Evolutionary conservation across 495 filamentous ascomycete genomes (phyloP).

Genomic region (Talaromyces nanjingensis): DNA sequence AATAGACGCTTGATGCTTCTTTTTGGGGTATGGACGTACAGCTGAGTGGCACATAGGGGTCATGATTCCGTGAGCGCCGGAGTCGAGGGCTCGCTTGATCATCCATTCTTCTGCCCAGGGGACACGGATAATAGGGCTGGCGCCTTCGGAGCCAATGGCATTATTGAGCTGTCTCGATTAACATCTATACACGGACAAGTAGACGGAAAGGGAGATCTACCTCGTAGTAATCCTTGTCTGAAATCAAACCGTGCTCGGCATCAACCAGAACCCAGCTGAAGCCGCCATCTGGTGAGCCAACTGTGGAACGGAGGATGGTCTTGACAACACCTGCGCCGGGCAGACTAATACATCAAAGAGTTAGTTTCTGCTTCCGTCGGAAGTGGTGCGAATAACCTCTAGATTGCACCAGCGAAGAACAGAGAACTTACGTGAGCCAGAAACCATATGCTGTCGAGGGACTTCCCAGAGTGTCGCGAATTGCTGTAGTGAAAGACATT

Average conservation of each 20-base stretch:
- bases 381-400: not conserved
- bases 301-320: slow-evolving; percentile 27
- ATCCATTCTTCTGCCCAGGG: slow-evolving; percentile 62
- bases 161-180: slow-evolving; percentile 18
- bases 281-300: slow-evolving; percentile 16
- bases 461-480: not conserved
- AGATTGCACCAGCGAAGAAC: not conserved
- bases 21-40: slow-evolving; percentile 12
- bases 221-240: slow-evolving; percentile 31
- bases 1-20: not conserved
- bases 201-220: slow-evolving; percentile 7
- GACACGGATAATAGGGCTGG: slow-evolving; percentile 61
- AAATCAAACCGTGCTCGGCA: slow-evolving; percentile 69
- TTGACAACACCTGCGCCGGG: slow-evolving; percentile 29
- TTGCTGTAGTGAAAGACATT: slow-evolving; percentile 6
- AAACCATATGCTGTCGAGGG: slow-evolving; percentile 12
- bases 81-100: slow-evolving; percentile 68
- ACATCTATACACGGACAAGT: not conserved
- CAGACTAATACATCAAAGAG: slow-evolving; percentile 15
- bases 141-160: slow-evolving; percentile 58
- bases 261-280: slow-evolving; percentile 69
- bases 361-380: not conserved
- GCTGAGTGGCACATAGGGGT: slow-evolving; percentile 32
- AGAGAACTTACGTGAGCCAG: slow-evolving; percentile 13
- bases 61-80: slow-evolving; percentile 59